A percentile compares a stretch with the other conserved stretches of the same genome.
phyloP scores from a whole-genome alignment of 2,329 filamentous ascomycete species.

The Chalara sp. region DNA sequence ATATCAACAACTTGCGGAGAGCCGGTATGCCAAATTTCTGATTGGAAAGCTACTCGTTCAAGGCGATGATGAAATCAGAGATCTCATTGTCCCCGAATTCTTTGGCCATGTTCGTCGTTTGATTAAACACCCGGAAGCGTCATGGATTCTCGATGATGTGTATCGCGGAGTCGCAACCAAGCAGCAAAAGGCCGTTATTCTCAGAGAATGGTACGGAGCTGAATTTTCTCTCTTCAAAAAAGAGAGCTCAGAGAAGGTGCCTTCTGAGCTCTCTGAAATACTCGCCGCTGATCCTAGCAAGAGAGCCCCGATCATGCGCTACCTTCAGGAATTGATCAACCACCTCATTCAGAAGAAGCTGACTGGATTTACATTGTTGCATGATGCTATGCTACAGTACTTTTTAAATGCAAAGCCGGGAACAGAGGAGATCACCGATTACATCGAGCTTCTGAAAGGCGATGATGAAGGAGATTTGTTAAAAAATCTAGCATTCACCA shows the following conservation, averaged over 20 bases:
- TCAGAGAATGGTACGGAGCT: slow-evolving; percentile 93
- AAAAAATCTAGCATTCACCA: slow-evolving; percentile 95
- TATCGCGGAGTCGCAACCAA: slow-evolving; percentile 83
- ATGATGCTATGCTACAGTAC: slow-evolving; percentile 97
- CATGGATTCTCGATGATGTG: slow-evolving; percentile 96
- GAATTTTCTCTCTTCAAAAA: slow-evolving; percentile 80
- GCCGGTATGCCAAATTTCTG: slow-evolving; percentile 94
- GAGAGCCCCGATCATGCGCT: slow-evolving; percentile 77
- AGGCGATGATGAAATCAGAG: slow-evolving; percentile 77
- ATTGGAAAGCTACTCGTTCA: slow-evolving; percentile 95
- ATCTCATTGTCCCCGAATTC: slow-evolving; percentile 89
- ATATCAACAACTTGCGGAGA: slow-evolving; percentile 81
- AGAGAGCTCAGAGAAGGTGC: slow-evolving; percentile 41
- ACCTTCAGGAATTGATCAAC: slow-evolving; percentile 81
- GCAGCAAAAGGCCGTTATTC: slow-evolving; percentile 75
- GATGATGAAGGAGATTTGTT: slow-evolving; percentile 86
- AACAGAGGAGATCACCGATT: slow-evolving; percentile 77
- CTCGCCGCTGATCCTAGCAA: slow-evolving; percentile 76
- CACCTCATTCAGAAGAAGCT: slow-evolving; percentile 92
- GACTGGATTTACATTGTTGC: slow-evolving; percentile 94
- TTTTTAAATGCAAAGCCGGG: slow-evolving; percentile 73
- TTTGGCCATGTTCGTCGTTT: slow-evolving; percentile 87
- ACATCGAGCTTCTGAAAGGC: slow-evolving; percentile 83
- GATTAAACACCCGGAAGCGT: slow-evolving; percentile 93
- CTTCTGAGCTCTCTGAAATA: slow-evolving; percentile 64